Evolutionary conservation across 169 alveolate species (phyloP).

Genomic region (Eimeria maxima): DNA sequence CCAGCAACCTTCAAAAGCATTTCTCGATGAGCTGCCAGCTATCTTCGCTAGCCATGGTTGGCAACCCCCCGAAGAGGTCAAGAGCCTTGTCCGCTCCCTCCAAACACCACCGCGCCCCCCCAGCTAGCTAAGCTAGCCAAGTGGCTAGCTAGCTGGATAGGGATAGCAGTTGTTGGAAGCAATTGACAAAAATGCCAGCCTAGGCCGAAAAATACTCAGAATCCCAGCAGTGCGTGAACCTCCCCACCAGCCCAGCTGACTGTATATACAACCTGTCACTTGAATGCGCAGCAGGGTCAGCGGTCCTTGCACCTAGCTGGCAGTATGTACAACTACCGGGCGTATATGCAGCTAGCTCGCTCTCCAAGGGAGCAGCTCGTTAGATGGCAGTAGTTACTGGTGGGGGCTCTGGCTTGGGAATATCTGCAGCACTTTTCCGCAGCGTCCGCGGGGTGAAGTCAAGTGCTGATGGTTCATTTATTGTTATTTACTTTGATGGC

Average conservation of each 20-base stretch:
- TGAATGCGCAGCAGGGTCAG: neutral
- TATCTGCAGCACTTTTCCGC: neutral
- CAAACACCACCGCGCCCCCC: neutral
- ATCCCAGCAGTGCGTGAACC: neutral
- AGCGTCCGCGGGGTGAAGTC: neutral
- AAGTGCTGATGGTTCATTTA: neutral
- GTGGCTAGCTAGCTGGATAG: neutral
- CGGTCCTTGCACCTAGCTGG: neutral
- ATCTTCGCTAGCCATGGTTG: constrained; percentile 39
- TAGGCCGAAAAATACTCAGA: neutral
- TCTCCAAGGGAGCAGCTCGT: neutral
- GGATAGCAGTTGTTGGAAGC: neutral
- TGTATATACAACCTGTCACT: neutral
- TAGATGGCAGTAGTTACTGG: neutral
- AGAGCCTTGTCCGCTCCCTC: neutral
- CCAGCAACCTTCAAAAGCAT: constrained; percentile 24
- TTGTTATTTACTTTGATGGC: neutral
- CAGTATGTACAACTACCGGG: neutral
- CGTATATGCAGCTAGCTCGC: neutral
- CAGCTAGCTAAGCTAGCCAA: constrained; percentile 50
- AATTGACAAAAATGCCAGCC: neutral
- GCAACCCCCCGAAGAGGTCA: constrained; percentile 28
- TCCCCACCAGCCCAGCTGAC: neutral
- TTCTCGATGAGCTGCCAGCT: constrained; percentile 18
- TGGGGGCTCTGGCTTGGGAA: neutral